Conservation (phyloP, 1,139 yeast species). For the Torulaspora pretoriensis region DNA sequence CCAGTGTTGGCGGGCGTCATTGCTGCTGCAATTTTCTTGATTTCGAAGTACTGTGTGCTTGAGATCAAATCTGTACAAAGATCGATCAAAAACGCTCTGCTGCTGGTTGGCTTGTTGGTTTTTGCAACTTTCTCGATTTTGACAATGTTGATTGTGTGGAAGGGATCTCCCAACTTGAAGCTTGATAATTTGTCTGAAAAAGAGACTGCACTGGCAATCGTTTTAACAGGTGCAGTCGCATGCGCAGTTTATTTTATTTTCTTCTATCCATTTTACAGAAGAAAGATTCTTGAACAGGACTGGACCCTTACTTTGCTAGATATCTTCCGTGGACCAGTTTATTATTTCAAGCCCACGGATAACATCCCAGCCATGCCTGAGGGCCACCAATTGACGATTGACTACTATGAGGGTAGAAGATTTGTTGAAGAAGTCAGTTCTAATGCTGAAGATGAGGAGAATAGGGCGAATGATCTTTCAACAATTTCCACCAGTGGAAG, state of each 20-base stretch:
- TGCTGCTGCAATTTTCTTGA: conserved; percentile 54
- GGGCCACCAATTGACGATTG: conserved; percentile 52
- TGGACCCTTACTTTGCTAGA: conserved; percentile 65
- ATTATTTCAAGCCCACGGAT: conserved; percentile 52
- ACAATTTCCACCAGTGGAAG: conserved; percentile 4
- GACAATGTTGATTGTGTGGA: conserved; percentile 62
- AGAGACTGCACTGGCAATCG: conserved; percentile 52
- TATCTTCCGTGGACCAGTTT: conserved; percentile 53
- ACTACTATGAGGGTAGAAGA: conserved; percentile 64
- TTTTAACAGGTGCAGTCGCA: conserved; percentile 63
- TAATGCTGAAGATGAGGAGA: conserved; percentile 25
- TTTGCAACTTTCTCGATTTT: conserved; percentile 58
- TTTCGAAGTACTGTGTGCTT: conserved; percentile 57
- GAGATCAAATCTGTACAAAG: conserved; percentile 49
- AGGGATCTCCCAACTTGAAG: conserved; percentile 65
- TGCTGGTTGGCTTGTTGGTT: conserved; percentile 58
- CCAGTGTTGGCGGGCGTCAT: conserved; percentile 67
- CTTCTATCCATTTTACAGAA: conserved; percentile 58
- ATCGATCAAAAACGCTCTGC: conserved; percentile 44
- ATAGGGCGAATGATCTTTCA: conserved; percentile 17
- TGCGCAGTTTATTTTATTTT: conserved; percentile 48
- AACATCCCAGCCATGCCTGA: conserved; percentile 64
- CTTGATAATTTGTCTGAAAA: conserved; percentile 49
- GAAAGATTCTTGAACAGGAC: conserved; percentile 59
- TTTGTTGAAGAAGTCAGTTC: conserved; percentile 24